phyloP scores from a whole-genome alignment of 140 eudicot species.

The Bidens hawaiensis region DNA sequence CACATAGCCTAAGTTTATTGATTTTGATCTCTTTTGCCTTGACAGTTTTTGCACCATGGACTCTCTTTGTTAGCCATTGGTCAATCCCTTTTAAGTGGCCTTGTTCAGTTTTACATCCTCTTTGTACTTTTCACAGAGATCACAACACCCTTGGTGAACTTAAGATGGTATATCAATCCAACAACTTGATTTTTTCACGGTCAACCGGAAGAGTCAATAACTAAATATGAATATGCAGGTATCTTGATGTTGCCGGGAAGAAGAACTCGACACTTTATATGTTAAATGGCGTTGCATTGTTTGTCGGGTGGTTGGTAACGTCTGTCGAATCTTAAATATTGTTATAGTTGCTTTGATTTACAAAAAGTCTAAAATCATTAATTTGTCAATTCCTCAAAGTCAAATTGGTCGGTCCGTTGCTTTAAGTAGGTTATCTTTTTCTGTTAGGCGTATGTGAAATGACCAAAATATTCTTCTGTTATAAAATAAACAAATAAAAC shows the following conservation, averaged over 20 bases:
- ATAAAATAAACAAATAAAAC: too few species aligned
- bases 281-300: constrained; percentile 63
- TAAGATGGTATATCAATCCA: constrained; percentile 54
- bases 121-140: constrained; percentile 72
- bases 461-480: too few species aligned
- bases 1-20: too few species aligned
- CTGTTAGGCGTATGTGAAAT: too few species aligned
- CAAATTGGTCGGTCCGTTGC: too few species aligned
- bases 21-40: neutral
- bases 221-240: constrained; percentile 36
- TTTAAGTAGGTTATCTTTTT: too few species aligned
- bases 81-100: constrained; percentile 62
- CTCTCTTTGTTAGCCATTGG: constrained; percentile 56
- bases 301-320: constrained; percentile 80
- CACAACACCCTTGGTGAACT: constrained; percentile 76
- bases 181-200: neutral
- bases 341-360: neutral
- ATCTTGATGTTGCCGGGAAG: constrained; percentile 60
- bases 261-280: constrained; percentile 56
- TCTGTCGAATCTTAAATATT: constrained; percentile 10
- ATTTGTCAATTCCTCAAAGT: neutral
- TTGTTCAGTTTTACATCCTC: constrained; percentile 57
- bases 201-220: neutral
- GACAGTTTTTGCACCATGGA: constrained; percentile 68
- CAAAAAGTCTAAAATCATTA: neutral